phyloP scores from a whole-genome alignment of 139 green algal species.

The Deuterostichococcus epilithicus region DNA sequence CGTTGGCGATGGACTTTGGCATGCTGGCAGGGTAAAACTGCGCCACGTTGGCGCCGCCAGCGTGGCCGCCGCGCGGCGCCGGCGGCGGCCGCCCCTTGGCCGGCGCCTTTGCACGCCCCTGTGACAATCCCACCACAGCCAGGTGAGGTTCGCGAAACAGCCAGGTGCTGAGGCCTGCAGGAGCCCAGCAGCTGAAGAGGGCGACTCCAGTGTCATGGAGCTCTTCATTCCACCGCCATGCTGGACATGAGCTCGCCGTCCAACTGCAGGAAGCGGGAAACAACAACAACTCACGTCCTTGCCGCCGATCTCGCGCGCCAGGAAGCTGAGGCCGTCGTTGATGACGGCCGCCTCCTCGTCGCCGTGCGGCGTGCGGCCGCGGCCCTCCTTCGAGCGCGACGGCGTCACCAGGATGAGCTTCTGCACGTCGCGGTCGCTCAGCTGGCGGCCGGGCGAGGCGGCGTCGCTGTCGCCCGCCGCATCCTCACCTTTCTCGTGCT shows the following conservation, averaged over 20 bases:
- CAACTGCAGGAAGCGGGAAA: too few relatives aligned
- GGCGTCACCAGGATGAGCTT: constrained; percentile 67
- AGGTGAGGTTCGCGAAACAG: too few relatives aligned
- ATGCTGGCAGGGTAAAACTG: constrained; percentile 56
- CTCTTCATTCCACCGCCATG: too few relatives aligned
- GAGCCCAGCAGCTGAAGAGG: too few relatives aligned
- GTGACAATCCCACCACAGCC: background rate
- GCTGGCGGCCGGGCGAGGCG: background rate
- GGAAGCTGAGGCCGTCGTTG: background rate
- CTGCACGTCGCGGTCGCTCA: constrained; percentile 45
- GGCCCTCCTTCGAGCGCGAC: constrained; percentile 12
- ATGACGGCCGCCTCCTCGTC: background rate
- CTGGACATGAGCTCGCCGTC: too few relatives aligned
- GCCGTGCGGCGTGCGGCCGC: background rate
- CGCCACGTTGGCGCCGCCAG: constrained; percentile 8
- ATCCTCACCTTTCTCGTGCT: constrained; percentile 25
- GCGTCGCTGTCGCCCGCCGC: constrained; percentile 9
- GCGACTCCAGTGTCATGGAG: too few relatives aligned
- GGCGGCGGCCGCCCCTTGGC: background rate
- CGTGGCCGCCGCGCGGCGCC: background rate
- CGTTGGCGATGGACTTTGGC: constrained; percentile 25
- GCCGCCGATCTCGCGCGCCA: too few relatives aligned
- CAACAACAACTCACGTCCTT: too few relatives aligned
- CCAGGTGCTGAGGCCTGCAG: too few relatives aligned
- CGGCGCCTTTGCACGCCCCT: background rate